Evolutionary conservation across 352 stramenopile genomes (phyloP), one percentile per base, ranked within the genome.

Genomic region (Thraustochytrium sp.): DNA sequence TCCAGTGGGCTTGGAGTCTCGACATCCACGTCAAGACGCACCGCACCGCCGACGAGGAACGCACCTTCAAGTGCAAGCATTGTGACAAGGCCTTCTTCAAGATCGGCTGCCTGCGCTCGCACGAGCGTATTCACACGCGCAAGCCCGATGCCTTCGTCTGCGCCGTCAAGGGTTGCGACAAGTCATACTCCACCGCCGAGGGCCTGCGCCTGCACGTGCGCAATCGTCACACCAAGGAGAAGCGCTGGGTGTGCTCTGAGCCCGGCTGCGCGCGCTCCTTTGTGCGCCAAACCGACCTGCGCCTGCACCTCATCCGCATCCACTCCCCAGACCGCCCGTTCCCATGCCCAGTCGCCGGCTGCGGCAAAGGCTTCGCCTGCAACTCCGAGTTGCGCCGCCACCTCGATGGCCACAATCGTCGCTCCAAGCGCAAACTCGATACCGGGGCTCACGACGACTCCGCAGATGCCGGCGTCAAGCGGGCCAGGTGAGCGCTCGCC

Each of bases 251-350:
- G 9, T 84, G 75, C 51, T 49, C 75, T 3, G 40, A 49, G 26
- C 34, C 53, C 3, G 75, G 75, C 44, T 84, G 75, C 40, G 44
- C n/a, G 61, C 40, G 61, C 40, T 76, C 55, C 44, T 84, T 84
- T 44, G 75, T 84, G 54, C 54, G 75, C 3, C 75, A 84, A 26
- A 84, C 55, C n/a, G 75, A 84, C 44, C 29, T 84, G 1, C 55
- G 75, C n/a, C 61, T 84, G 29, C 75, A 84, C 40, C 38, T 84
- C 4, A 76, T 84, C 31, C 55, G 75, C 40, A 84, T 84, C 29
- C 75, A 84, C 36, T 84, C 75, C 5, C 40, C 40, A 0, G 40
- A 75, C 11, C 23, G 75, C 0, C 75, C 75, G 11, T 75, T 76
- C 31, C 75, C 75, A 8, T 84, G 75, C 49, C 53, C 55, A 21